Evolutionary conservation across 1,284 basidiomycete genomes (phyloP).

Genomic region (Nidula niveotomentosa): DNA sequence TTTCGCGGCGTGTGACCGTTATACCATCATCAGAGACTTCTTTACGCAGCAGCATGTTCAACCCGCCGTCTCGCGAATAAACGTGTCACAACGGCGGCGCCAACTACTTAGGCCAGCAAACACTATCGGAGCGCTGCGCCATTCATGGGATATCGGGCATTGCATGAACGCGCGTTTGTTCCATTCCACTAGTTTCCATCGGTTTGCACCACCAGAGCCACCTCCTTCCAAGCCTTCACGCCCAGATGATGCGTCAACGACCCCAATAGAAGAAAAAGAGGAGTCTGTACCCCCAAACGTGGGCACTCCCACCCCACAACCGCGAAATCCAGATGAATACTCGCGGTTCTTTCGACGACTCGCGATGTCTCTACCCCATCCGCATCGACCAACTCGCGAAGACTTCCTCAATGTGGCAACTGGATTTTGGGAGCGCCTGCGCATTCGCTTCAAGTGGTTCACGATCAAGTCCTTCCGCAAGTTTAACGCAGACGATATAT

Average conservation of each 20-base stretch:
- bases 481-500: conserved; percentile 97
- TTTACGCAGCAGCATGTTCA: conserved; percentile 27
- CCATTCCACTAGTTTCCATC: neutral
- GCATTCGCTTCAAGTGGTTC: conserved; percentile 98
- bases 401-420: conserved; percentile 87
- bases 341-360: conserved; percentile 78
- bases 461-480: conserved; percentile 94
- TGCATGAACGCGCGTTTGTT: neutral
- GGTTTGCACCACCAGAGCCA: neutral
- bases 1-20: conserved; percentile 31
- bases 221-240: neutral
- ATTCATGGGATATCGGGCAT: too few species aligned
- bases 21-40: conserved; percentile 36
- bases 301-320: conserved; percentile 1
- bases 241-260: neutral
- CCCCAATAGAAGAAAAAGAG: neutral
- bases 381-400: conserved; percentile 83
- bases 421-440: conserved; percentile 87
- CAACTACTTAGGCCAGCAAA: too few species aligned
- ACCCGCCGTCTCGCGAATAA: too few species aligned
- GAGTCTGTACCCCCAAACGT: neutral
- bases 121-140: too few species aligned
- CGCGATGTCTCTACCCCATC: conserved; percentile 71
- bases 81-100: too few species aligned
- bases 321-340: conserved; percentile 64